Evolutionary conservation across 441 rosid genomes (phyloP), one percentile per base, ranked within the genome.

Genomic region (Eutrema salsugineum): DNA sequence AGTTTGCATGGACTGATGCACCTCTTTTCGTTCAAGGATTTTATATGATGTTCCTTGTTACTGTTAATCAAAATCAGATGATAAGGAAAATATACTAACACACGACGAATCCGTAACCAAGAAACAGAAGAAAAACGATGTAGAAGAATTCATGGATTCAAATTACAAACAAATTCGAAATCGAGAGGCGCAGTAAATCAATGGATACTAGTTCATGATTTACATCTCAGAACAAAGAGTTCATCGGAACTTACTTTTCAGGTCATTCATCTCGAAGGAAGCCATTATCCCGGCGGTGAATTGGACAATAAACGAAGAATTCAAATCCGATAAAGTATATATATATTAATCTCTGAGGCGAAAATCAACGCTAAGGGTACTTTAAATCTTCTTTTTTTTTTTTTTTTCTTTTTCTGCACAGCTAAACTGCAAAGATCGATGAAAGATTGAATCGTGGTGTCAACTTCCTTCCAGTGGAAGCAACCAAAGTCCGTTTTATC

Each of bases 191-290:
- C 22, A 54, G 1, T 12, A 11, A 38, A 53, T 32, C 63, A 42
- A 40, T 14, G 39, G 48, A 55, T 30, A 42, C 19, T 6, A 56
- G 10, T 32, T 46, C 43, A n/a, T 44, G 24, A 47, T 4, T 4
- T 6, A 22, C 38, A 63, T 30, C 12, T 46, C 55, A 0, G n/a
- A 11, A 5, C 17, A 2, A 53, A n/a, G 43, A 49, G n/a, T n/a
- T 40, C 1, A 44, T 35, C 27, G 27, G 62, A 38, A 65, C 72
- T 77, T 66, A 77, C 80, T 77, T 35, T 71, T 77, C 1, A 64
- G 80, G 51, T 77, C 80, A 71, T 77, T 58, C 80, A 77, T 71
- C 58, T 71, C 80, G 28, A 77, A 70, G 57, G 76, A 64, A 64
- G 76, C 57, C 68, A 70, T 76, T n/a, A 7, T n/a, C 19, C 4